Evolutionary conservation across 1,284 basidiomycete genomes (phyloP).

Genomic region (Cyathus olla): DNA sequence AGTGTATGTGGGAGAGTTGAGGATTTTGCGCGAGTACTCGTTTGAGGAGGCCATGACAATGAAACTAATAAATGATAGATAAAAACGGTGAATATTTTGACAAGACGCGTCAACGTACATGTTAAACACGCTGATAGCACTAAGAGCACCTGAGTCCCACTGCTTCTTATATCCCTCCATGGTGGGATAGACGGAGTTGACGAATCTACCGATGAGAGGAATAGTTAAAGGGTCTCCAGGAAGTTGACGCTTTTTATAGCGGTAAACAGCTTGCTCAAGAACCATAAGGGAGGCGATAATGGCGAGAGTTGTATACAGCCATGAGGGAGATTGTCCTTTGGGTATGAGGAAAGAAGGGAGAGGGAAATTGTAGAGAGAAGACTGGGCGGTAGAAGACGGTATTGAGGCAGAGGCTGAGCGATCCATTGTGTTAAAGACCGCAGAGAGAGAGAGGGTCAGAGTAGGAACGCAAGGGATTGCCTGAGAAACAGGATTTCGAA

Average conservation of each 20-base stretch:
- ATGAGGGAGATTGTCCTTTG: constrained; percentile 53
- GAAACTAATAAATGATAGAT: constrained; percentile 67
- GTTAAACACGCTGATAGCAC: constrained; percentile 94
- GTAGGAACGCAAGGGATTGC: not conserved
- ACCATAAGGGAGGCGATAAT: constrained; percentile 74
- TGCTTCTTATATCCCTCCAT: constrained; percentile 91
- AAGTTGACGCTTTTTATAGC: constrained; percentile 88
- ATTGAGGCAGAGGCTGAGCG: constrained; percentile 29
- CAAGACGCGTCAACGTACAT: constrained; percentile 69
- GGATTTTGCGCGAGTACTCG: constrained; percentile 90
- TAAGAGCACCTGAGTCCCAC: constrained; percentile 89
- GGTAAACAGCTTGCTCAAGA: constrained; percentile 88
- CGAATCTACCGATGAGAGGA: constrained; percentile 93
- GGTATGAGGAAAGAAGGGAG: constrained; percentile 55
- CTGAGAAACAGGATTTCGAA: not conserved
- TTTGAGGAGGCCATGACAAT: constrained; percentile 97
- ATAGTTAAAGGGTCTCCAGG: constrained; percentile 94
- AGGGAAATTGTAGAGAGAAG: constrained; percentile 56
- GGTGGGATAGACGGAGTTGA: constrained; percentile 89
- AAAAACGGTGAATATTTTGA: not conserved
- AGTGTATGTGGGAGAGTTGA: constrained; percentile 90
- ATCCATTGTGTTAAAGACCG: constrained; percentile 25
- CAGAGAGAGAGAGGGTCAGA: constrained; percentile 5
- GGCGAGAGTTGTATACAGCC: constrained; percentile 75
- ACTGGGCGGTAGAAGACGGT: constrained; percentile 24